These are phyloP conservation scores for Ottelia alismoides DNA, from an alignment of 106 monocot species.

Conservation along the genomic window DNA sequence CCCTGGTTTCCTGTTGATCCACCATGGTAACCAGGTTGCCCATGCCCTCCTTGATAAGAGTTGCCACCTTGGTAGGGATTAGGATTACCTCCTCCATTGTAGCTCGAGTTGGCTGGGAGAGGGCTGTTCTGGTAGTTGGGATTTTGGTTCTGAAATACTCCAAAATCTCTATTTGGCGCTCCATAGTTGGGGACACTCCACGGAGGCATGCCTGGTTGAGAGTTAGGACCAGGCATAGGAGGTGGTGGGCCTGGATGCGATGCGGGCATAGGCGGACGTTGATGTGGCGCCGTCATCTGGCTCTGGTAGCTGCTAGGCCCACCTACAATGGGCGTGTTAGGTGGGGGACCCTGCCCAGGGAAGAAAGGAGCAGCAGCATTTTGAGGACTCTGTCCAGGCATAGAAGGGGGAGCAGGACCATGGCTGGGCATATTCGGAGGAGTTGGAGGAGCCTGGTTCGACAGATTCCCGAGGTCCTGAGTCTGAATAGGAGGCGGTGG, in stretches of 20 bases:
- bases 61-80: slow-evolving; percentile 13
- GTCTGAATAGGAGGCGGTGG: slow-evolving; percentile 17
- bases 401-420: neutral
- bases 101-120: too few species aligned
- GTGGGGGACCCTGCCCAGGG: neutral
- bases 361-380: too few species aligned
- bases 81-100: neutral
- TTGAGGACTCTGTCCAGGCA: neutral
- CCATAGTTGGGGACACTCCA: neutral
- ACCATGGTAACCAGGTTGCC: neutral
- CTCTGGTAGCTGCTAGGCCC: slow-evolving; percentile 1
- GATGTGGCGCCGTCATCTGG: neutral
- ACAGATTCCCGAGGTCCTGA: slow-evolving; percentile 8
- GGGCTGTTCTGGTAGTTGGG: slow-evolving; percentile 19
- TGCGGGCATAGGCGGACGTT: too few species aligned
- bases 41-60: slow-evolving; percentile 17
- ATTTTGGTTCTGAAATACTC: slow-evolving; percentile 18
- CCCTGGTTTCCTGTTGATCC: neutral
- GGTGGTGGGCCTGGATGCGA: too few species aligned
- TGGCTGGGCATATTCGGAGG: slow-evolving; percentile 6
- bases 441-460: slow-evolving; percentile 7
- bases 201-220: neutral
- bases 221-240: too few species aligned
- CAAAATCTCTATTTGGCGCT: slow-evolving; percentile 1
- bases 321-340: neutral